Percentiles rank a stretch among this genome's conserved stretches.
phyloP scores from a whole-genome alignment of 2,329 filamentous ascomycete genomes.

The Arthrobotrys sinensis region DNA sequence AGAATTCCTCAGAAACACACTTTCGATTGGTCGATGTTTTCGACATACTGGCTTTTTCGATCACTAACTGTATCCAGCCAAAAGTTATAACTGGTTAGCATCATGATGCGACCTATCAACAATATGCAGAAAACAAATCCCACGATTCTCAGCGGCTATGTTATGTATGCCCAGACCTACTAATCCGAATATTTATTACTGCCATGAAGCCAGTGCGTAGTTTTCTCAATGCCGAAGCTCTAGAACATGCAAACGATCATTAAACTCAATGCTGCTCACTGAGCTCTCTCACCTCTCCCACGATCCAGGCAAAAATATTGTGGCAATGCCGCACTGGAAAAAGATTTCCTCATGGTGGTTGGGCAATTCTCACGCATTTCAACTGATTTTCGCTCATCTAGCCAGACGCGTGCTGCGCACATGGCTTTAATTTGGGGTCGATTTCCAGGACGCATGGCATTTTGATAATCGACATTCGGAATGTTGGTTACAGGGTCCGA shows the following conservation, averaged over 20 bases:
- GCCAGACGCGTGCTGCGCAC: slow-evolving; percentile 6
- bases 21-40: background rate
- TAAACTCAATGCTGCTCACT: slow-evolving; percentile 48
- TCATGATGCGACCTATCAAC: slow-evolving; percentile 44
- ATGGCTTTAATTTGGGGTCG: slow-evolving; percentile 4
- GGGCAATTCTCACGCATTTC: slow-evolving; percentile 30
- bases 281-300: background rate
- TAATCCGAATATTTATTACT: slow-evolving; percentile 27
- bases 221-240: slow-evolving; percentile 10
- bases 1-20: background rate
- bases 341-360: slow-evolving; percentile 1
- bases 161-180: slow-evolving; percentile 29
- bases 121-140: slow-evolving; percentile 14
- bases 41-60: background rate
- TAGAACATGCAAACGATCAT: slow-evolving; percentile 33
- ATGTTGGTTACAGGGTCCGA: slow-evolving; percentile 10
- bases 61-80: slow-evolving; percentile 4
- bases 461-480: slow-evolving; percentile 10
- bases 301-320: slow-evolving; percentile 27
- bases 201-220: background rate
- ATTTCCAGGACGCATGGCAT: slow-evolving; percentile 3
- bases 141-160: slow-evolving; percentile 25
- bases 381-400: slow-evolving; percentile 37
- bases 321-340: slow-evolving; percentile 37
- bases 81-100: background rate